phyloP scores from a whole-genome alignment of 306 rosid species.

The Cajanus cajan region DNA sequence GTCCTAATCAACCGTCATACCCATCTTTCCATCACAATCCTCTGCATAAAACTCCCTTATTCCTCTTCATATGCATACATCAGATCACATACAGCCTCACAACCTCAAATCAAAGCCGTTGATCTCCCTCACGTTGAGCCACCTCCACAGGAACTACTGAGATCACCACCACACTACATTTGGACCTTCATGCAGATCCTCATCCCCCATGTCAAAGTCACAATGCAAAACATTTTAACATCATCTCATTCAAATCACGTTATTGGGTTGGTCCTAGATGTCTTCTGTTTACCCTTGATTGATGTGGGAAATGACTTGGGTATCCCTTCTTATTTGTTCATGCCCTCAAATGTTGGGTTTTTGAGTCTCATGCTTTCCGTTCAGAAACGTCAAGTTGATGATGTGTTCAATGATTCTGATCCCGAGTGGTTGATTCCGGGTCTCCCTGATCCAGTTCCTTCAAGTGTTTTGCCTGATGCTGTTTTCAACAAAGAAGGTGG shows the following conservation, averaged over 20 bases:
- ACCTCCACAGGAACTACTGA: conserved; percentile 33
- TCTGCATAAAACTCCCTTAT: conserved; percentile 36
- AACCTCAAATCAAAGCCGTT: conserved; percentile 41
- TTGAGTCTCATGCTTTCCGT: conserved; percentile 36
- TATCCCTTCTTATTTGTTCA: conserved; percentile 48
- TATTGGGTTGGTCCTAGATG: conserved; percentile 50
- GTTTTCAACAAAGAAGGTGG: conserved; percentile 45
- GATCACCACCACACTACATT: conserved; percentile 27
- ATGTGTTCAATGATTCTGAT: conserved; percentile 39
- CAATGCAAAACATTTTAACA: conserved; percentile 32
- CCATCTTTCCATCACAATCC: conserved; percentile 44
- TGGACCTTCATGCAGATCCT: conserved; percentile 33
- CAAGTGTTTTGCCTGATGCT: conserved; percentile 42
- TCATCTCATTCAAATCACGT: conserved; percentile 26
- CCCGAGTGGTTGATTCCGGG: conserved; percentile 43
- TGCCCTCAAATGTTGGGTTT: conserved; percentile 47
- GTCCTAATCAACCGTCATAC: conserved; percentile 28
- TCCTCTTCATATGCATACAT: conserved; percentile 41
- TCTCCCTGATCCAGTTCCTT: conserved; percentile 38
- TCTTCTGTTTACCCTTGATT: conserved; percentile 48
- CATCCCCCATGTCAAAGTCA: conserved; percentile 33
- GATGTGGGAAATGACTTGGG: conserved; percentile 51
- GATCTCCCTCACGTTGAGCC: conserved; percentile 48
- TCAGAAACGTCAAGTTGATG: conserved; percentile 25
- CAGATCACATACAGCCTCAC: conserved; percentile 37